Percentiles rank a stretch among this genome's conserved stretches.
phyloP scores from a whole-genome alignment of 176 grass and related monocot species.

The Tuctoria greenei region DNA sequence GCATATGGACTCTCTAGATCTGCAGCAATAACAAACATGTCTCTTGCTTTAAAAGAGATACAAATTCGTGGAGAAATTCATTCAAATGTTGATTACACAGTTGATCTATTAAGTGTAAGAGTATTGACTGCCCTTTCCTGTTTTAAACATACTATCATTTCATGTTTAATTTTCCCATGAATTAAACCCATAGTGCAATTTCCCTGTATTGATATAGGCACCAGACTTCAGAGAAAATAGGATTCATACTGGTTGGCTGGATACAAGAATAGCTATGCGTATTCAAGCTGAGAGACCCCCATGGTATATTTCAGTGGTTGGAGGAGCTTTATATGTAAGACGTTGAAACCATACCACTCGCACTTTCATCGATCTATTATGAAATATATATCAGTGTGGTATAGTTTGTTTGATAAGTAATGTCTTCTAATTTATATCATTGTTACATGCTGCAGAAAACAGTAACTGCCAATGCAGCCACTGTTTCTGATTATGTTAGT shows the following conservation, averaged over 20 bases:
- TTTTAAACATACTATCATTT: background rate
- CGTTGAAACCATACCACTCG: background rate
- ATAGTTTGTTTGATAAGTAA: background rate
- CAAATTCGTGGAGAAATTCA: conserved; percentile 98
- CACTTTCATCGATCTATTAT: conserved; percentile 2
- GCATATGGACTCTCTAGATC: conserved; percentile 86
- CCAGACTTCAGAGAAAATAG: conserved; percentile 92
- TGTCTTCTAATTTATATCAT: conserved; percentile 17
- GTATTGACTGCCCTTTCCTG: conserved; percentile 6
- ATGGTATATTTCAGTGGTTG: conserved; percentile 95
- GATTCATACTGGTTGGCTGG: conserved; percentile 95
- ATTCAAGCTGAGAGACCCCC: conserved; percentile 95
- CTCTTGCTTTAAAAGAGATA: conserved; percentile 93
- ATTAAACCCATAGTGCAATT: background rate
- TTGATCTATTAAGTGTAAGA: conserved; percentile 95
- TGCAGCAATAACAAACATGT: conserved; percentile 88
- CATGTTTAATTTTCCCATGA: conserved; percentile 21
- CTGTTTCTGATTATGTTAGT: conserved; percentile 80
- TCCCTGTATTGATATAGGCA: conserved; percentile 43
- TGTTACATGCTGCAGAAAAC: conserved; percentile 78
- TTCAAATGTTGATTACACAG: conserved; percentile 97
- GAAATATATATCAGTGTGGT: background rate
- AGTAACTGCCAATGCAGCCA: conserved; percentile 64
- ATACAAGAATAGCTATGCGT: conserved; percentile 94
- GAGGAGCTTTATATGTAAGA: conserved; percentile 93